phyloP scores from a whole-genome alignment of 2,329 filamentous ascomycete genomes.

The Rugonectria rugulosa region DNA sequence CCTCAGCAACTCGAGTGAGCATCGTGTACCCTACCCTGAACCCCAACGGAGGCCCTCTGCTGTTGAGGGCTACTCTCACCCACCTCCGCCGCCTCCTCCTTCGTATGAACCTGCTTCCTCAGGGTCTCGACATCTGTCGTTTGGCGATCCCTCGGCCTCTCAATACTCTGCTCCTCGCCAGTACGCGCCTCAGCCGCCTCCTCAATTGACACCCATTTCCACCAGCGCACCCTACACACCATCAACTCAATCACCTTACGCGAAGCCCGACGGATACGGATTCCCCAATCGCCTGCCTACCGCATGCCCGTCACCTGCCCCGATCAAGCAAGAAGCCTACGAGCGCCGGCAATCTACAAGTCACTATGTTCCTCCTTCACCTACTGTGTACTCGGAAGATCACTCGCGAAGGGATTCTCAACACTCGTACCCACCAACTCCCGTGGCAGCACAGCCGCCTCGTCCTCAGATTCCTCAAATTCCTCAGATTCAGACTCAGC shows the following conservation, averaged over 20 bases:
- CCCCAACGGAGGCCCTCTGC: constrained; percentile 56
- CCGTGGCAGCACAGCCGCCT: constrained; percentile 37
- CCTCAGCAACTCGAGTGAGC: constrained; percentile 65
- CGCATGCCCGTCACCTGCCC: constrained; percentile 41
- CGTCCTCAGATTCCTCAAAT: constrained; percentile 20
- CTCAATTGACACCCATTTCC: constrained; percentile 45
- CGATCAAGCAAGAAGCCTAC: constrained; percentile 45
- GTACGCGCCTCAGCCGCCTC: constrained; percentile 48
- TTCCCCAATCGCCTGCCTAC: constrained; percentile 43
- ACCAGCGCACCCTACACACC: constrained; percentile 45
- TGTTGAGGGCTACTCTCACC: constrained; percentile 52
- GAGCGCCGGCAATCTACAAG: constrained; percentile 48
- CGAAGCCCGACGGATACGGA: constrained; percentile 47
- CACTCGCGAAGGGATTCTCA: constrained; percentile 43
- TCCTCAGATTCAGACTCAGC: neutral
- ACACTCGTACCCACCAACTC: constrained; percentile 40
- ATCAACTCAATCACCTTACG: constrained; percentile 51
- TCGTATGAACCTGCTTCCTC: constrained; percentile 42
- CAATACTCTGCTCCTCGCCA: constrained; percentile 46
- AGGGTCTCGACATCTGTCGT: constrained; percentile 44
- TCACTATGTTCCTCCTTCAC: constrained; percentile 49
- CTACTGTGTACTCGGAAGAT: constrained; percentile 43
- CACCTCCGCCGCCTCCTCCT: constrained; percentile 47
- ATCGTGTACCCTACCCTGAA: constrained; percentile 53
- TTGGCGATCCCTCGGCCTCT: constrained; percentile 43